These are phyloP conservation scores for Barnettozyma sucrosica DNA, from an alignment of 805 yeast genomes.

Conservation along the genomic window DNA sequence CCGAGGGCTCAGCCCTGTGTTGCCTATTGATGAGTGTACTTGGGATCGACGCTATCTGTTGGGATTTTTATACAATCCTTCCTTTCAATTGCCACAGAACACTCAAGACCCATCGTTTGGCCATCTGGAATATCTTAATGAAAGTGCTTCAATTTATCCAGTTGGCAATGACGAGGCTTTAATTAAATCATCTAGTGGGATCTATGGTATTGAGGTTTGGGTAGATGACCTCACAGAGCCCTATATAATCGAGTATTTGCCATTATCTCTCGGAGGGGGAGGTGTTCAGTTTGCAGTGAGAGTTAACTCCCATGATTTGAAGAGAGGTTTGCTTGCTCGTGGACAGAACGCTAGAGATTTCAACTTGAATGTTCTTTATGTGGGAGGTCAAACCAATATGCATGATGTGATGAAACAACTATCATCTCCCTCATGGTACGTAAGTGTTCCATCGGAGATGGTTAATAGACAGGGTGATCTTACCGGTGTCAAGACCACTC, in stretches of 20 bases:
- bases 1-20: constrained; percentile 42
- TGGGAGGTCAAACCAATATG: constrained; percentile 54
- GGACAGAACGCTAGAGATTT: constrained; percentile 31
- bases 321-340: constrained; percentile 27
- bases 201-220: constrained; percentile 65
- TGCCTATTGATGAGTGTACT: constrained; percentile 63
- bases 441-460: constrained; percentile 28
- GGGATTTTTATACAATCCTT: constrained; percentile 75
- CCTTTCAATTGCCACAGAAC: constrained; percentile 69
- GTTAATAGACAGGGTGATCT: constrained; percentile 26
- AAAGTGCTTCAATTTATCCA: constrained; percentile 41
- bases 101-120: constrained; percentile 38
- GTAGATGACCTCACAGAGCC: constrained; percentile 42
- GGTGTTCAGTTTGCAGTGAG: constrained; percentile 53
- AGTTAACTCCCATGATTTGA: constrained; percentile 44
- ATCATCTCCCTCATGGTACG: constrained; percentile 5
- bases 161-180: constrained; percentile 39
- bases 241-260: constrained; percentile 57
- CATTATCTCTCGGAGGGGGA: constrained; percentile 47
- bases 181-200: constrained; percentile 56
- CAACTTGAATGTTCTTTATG: constrained; percentile 46
- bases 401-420: constrained; percentile 42
- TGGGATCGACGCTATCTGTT: constrained; percentile 83
- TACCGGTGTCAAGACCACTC: constrained; percentile 34
- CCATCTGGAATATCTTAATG: constrained; percentile 21